Conservation (phyloP, 768 basidiomycete genomes). For the Agaricus bisporus region DNA sequence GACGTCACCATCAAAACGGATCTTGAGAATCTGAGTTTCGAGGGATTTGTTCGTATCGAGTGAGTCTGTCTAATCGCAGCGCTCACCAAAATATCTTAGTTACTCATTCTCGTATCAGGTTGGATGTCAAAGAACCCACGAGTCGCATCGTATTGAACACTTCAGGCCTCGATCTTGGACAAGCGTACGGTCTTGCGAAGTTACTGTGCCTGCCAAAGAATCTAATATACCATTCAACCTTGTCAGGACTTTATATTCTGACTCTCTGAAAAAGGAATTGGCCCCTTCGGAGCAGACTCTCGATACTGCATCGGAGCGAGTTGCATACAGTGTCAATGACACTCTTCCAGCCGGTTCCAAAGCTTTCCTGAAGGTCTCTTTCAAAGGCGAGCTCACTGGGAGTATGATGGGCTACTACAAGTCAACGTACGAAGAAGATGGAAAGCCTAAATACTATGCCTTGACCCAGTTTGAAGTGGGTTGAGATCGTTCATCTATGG, state of each 20-base stretch:
- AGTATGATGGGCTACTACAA: constrained; percentile 84
- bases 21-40: constrained; percentile 67
- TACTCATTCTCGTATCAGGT: constrained; percentile 27
- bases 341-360: constrained; percentile 62
- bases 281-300: constrained; percentile 37
- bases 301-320: constrained; percentile 61
- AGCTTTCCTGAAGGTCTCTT: constrained; percentile 64
- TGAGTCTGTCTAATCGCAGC: constrained; percentile 21
- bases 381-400: constrained; percentile 60
- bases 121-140: constrained; percentile 59
- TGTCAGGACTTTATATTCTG: constrained; percentile 41
- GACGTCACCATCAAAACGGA: constrained; percentile 78
- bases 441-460: constrained; percentile 60
- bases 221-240: neutral
- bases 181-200: constrained; percentile 30
- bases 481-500: neutral
- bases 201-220: neutral
- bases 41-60: constrained; percentile 73
- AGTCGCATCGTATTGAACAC: constrained; percentile 62
- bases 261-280: constrained; percentile 46
- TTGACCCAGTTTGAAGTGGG: constrained; percentile 86
- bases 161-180: constrained; percentile 49
- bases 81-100: neutral
- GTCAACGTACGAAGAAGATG: constrained; percentile 56
- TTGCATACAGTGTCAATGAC: constrained; percentile 51